These are phyloP conservation scores for Corymbia citriodora DNA, from an alignment of 441 rosid species.

Conservation along the genomic window DNA sequence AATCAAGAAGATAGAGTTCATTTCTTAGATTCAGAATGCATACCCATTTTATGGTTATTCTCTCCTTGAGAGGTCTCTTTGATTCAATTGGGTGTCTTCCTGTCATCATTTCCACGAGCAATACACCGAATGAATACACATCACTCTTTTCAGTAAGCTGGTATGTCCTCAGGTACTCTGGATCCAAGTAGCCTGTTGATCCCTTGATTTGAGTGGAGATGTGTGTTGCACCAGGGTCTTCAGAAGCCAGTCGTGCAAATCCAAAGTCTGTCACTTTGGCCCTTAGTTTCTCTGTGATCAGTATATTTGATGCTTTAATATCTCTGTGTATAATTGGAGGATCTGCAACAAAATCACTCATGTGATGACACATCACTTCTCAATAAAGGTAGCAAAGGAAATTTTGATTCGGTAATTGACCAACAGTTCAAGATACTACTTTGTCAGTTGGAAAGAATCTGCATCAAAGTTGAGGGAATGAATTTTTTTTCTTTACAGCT, in stretches of 20 bases:
- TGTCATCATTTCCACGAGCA: slow-evolving; percentile 55
- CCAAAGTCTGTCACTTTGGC: slow-evolving; percentile 70
- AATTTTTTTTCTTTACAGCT: neutral
- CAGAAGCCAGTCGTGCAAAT: slow-evolving; percentile 37
- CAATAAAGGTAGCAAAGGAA: neutral
- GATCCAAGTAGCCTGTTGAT: slow-evolving; percentile 64
- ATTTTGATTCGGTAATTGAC: neutral
- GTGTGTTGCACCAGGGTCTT: slow-evolving; percentile 41
- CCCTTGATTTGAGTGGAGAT: slow-evolving; percentile 71
- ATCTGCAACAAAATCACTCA: slow-evolving; percentile 35
- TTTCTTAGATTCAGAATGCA: neutral
- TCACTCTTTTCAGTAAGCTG: slow-evolving; percentile 67
- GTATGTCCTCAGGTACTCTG: slow-evolving; percentile 58
- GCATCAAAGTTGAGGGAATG: neutral
- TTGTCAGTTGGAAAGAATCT: neutral
- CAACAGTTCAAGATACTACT: neutral
- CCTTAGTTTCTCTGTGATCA: slow-evolving; percentile 48
- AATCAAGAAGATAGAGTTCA: neutral
- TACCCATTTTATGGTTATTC: slow-evolving; percentile 55
- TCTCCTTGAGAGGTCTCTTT: slow-evolving; percentile 34
- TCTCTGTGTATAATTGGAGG: slow-evolving; percentile 88
- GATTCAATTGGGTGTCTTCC: slow-evolving; percentile 58
- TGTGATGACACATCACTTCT: neutral
- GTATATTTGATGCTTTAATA: slow-evolving; percentile 71
- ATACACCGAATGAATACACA: slow-evolving; percentile 66